Evolutionary conservation across 306 rosid genomes (phyloP).

Genomic region (Corylus americana): DNA sequence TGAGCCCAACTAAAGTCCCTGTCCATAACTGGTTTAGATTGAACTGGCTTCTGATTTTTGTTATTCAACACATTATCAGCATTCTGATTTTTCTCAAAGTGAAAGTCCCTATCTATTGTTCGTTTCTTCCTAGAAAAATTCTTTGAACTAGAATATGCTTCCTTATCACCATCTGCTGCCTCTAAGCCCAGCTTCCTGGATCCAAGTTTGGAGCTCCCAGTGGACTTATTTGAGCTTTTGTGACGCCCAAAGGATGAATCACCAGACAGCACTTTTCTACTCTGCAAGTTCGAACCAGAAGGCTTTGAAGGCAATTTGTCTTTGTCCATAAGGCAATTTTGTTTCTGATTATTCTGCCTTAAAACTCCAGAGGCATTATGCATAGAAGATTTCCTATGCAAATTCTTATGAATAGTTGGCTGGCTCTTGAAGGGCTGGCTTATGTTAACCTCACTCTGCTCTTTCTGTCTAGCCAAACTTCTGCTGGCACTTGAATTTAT

Average conservation of each 20-base stretch:
- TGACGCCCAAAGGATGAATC: slow-evolving; percentile 62
- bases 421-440: slow-evolving; percentile 49
- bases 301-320: slow-evolving; percentile 68
- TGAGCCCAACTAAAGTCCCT: slow-evolving; percentile 48
- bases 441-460: slow-evolving; percentile 57
- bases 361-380: slow-evolving; percentile 57
- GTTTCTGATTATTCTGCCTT: slow-evolving; percentile 86
- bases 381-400: slow-evolving; percentile 50
- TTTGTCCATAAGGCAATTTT: slow-evolving; percentile 59
- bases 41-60: slow-evolving; percentile 56
- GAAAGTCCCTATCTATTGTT: slow-evolving; percentile 61
- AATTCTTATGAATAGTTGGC: slow-evolving; percentile 49
- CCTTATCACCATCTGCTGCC: slow-evolving; percentile 64
- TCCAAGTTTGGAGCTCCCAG: slow-evolving; percentile 59
- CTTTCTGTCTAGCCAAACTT: slow-evolving; percentile 53
- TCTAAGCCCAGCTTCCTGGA: slow-evolving; percentile 57
- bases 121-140: slow-evolving; percentile 82
- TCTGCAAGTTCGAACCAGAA: slow-evolving; percentile 42
- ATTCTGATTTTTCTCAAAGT: slow-evolving; percentile 52
- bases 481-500: slow-evolving; percentile 53
- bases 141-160: slow-evolving; percentile 56
- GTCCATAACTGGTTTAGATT: slow-evolving; percentile 43
- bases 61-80: slow-evolving; percentile 52
- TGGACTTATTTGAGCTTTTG: slow-evolving; percentile 56
- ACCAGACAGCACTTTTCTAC: slow-evolving; percentile 52